Evolutionary conservation across 2,329 filamentous ascomycete genomes (phyloP).

Genomic region (Epichloe typhina): DNA sequence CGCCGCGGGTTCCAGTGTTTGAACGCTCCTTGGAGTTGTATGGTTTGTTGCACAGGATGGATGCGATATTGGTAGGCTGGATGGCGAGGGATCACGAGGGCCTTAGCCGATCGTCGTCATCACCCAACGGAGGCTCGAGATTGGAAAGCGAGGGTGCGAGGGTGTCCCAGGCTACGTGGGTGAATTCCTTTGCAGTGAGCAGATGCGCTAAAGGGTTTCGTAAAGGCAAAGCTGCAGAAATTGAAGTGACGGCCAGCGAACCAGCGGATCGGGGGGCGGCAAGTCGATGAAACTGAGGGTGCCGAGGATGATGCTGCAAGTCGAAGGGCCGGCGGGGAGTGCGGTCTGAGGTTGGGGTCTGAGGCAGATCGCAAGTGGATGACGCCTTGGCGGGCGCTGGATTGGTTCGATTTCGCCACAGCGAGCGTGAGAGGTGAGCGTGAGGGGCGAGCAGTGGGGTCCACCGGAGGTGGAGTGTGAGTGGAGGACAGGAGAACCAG

Average conservation of each 20-base stretch:
- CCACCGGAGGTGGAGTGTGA: too few relatives aligned
- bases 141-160: neutral
- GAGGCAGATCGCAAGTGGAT: slow-evolving; percentile 1
- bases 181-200: neutral
- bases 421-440: neutral
- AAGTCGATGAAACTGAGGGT: neutral
- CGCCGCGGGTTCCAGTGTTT: neutral
- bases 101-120: neutral
- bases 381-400: slow-evolving; percentile 1
- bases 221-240: neutral
- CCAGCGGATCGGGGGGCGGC: too few relatives aligned
- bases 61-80: neutral
- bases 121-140: neutral
- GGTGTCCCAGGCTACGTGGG: neutral
- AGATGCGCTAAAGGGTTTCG: neutral
- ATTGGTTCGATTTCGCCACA: slow-evolving; percentile 5
- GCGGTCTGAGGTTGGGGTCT: slow-evolving; percentile 1
- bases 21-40: neutral
- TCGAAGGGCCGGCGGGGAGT: neutral
- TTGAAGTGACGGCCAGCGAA: neutral
- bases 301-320: neutral
- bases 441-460: neutral
- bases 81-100: neutral
- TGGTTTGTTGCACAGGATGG: neutral
- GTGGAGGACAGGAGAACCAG: too few relatives aligned